phyloP scores from a whole-genome alignment of 805 yeast genomes.

The Sugiyamaella valdiviana region DNA sequence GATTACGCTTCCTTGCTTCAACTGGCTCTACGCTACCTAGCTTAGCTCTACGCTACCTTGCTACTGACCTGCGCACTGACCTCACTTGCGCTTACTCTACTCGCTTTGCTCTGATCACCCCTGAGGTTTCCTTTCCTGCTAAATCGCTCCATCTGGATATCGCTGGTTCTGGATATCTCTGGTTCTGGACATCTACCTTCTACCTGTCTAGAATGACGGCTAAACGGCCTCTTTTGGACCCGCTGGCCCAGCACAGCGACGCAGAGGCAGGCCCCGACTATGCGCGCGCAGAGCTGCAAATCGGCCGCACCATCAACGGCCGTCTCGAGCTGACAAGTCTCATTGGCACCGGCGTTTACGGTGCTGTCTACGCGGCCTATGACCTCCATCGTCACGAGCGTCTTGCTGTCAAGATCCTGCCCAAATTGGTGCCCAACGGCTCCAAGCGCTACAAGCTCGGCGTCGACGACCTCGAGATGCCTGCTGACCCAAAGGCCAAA shows the following conservation, averaged over 20 bases:
- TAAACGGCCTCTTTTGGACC: neutral
- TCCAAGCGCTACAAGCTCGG: neutral
- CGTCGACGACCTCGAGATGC: neutral
- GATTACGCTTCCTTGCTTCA: no score
- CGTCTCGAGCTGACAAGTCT: constrained; percentile 24
- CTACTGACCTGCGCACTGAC: no score
- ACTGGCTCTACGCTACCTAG: no score
- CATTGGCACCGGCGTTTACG: constrained; percentile 83
- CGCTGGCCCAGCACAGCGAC: neutral
- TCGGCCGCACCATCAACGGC: constrained; percentile 18
- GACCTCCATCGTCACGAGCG: constrained; percentile 45
- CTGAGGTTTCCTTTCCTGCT: no score
- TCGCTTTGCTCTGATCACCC: no score
- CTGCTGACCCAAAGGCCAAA: neutral
- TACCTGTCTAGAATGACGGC: neutral
- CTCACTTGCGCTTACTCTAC: no score
- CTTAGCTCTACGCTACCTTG: no score
- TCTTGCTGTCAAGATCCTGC: constrained; percentile 62
- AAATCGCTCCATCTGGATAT: no score
- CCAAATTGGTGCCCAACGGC: constrained; percentile 6
- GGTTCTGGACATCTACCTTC: neutral
- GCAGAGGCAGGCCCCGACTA: constrained; percentile 3
- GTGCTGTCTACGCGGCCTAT: constrained; percentile 65
- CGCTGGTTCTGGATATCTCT: no score
- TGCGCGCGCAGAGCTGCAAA: neutral